Percentiles rank a stretch among this genome's conserved stretches.
Evolutionary conservation across 352 stramenopile species (phyloP).

Genomic region (Blastocystis sp.): DNA sequence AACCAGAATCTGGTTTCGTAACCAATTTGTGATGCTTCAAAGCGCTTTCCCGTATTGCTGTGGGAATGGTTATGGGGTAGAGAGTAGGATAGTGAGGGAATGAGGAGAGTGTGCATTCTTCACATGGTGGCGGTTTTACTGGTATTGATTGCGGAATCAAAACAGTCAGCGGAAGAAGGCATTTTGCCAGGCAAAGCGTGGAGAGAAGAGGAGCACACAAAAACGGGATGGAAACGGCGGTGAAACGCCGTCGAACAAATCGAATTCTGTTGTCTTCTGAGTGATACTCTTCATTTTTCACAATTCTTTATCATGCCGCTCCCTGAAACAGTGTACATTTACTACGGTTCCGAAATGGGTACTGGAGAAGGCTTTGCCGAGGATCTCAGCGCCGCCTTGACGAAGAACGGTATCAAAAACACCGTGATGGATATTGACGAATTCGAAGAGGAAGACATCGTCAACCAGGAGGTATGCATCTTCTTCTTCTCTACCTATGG

Average conservation of each 20-base stretch:
- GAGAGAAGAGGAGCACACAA: no score
- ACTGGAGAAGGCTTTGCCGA: constrained; percentile 60
- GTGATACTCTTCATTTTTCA: neutral
- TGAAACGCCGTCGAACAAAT: neutral
- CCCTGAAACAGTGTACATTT: constrained; percentile 59
- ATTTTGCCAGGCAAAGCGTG: no score
- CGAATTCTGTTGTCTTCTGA: neutral
- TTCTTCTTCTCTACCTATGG: constrained; percentile 68
- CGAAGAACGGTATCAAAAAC: constrained; percentile 58
- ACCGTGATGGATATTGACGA: constrained; percentile 61
- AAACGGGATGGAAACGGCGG: no score
- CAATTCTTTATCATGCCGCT: constrained; percentile 25
- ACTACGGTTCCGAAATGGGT: constrained; percentile 68
- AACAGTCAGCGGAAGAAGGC: no score
- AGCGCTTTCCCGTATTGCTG: neutral
- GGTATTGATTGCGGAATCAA: no score
- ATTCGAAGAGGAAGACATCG: constrained; percentile 63
- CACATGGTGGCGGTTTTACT: no score
- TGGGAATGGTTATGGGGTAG: neutral
- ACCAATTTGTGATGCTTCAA: neutral
- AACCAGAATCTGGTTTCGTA: neutral
- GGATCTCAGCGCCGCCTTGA: constrained; percentile 7
- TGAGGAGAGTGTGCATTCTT: no score
- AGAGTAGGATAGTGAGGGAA: neutral
- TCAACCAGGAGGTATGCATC: constrained; percentile 50